Conservation (phyloP, 352 stramenopile species). For the Phytopythium helicoides region DNA sequence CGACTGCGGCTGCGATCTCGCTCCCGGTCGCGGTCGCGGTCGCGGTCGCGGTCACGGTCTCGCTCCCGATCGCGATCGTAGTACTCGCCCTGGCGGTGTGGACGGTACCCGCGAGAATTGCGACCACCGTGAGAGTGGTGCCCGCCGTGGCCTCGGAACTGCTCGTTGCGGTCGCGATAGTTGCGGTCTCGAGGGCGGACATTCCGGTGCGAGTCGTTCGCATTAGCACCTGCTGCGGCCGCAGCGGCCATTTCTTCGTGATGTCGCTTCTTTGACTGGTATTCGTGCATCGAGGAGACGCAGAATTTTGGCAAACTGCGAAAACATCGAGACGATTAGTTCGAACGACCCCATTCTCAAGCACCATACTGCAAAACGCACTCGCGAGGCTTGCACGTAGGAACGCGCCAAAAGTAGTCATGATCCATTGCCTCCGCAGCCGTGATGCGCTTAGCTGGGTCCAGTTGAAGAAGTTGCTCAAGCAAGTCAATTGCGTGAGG, state of each 20-base stretch:
- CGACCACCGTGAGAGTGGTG: slow-evolving; percentile 10
- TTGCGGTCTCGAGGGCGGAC: slow-evolving; percentile 21
- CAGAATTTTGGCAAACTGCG: slow-evolving; percentile 77
- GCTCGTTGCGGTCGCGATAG: slow-evolving; percentile 27
- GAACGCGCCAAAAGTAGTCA: slow-evolving; percentile 94
- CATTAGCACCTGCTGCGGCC: slow-evolving; percentile 26
- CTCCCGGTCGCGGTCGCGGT: slow-evolving; percentile 29
- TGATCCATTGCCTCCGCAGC: slow-evolving; percentile 95
- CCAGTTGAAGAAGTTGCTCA: slow-evolving; percentile 93
- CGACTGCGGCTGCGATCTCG: slow-evolving; percentile 18
- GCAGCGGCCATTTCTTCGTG: slow-evolving; percentile 76
- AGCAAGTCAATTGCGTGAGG: slow-evolving; percentile 88
- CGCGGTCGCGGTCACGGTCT: slow-evolving; percentile 29
- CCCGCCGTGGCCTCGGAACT: slow-evolving; percentile 22
- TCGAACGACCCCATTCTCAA: no score
- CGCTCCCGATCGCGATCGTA: slow-evolving; percentile 33
- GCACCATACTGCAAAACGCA: no score
- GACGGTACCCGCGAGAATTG: slow-evolving; percentile 19
- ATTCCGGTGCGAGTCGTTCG: slow-evolving; percentile 25
- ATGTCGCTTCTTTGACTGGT: slow-evolving; percentile 85
- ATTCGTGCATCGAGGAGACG: slow-evolving; percentile 83
- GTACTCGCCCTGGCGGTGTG: slow-evolving; percentile 33
- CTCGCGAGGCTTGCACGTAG: slow-evolving; percentile 83
- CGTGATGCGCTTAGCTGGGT: slow-evolving; percentile 93
- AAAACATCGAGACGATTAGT: neutral